Percentiles rank a stretch among this genome's conserved stretches.
Evolutionary conservation across 1,284 basidiomycete species (phyloP).

Genomic region (Naganishia liquefaciens): DNA sequence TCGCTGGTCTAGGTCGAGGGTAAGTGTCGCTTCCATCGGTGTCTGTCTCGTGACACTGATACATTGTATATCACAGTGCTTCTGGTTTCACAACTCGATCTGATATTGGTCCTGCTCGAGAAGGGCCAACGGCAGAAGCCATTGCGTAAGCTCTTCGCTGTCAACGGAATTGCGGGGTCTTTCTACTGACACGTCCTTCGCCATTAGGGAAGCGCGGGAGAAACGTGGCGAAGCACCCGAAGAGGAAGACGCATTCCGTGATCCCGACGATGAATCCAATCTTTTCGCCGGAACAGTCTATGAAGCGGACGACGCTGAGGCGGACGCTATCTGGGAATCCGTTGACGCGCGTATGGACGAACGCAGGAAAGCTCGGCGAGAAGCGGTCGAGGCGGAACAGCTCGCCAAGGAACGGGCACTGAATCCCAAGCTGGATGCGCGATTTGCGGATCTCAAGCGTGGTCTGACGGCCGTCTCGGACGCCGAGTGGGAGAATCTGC

Average conservation of each 20-base stretch:
- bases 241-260: conserved; percentile 68
- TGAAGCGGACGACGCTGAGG: conserved; percentile 96
- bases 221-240: conserved; percentile 78
- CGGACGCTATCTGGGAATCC: conserved; percentile 87
- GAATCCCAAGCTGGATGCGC: conserved; percentile 55
- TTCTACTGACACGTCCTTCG: not conserved
- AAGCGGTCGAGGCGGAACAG: conserved; percentile 50
- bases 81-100: conserved; percentile 98
- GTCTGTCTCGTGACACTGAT: conserved; percentile 18
- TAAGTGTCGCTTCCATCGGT: conserved; percentile 50
- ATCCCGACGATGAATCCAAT: conserved; percentile 96
- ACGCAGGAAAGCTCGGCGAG: conserved; percentile 71
- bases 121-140: conserved; percentile 84
- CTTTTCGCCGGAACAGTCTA: conserved; percentile 94
- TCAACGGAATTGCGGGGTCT: not conserved
- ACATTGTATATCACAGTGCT: conserved; percentile 60
- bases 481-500: conserved; percentile 89
- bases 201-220: conserved; percentile 70
- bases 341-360: conserved; percentile 91
- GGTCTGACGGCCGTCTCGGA: conserved; percentile 83
- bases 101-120: conserved; percentile 96
- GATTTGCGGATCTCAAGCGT: conserved; percentile 93
- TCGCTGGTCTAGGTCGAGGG: conserved; percentile 95
- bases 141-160: conserved; percentile 64
- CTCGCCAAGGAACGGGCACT: conserved; percentile 50